Evolutionary conservation across 352 stramenopile species (phyloP), one percentile per base, ranked within the genome.

Genomic region (Phytophthora quininea): DNA sequence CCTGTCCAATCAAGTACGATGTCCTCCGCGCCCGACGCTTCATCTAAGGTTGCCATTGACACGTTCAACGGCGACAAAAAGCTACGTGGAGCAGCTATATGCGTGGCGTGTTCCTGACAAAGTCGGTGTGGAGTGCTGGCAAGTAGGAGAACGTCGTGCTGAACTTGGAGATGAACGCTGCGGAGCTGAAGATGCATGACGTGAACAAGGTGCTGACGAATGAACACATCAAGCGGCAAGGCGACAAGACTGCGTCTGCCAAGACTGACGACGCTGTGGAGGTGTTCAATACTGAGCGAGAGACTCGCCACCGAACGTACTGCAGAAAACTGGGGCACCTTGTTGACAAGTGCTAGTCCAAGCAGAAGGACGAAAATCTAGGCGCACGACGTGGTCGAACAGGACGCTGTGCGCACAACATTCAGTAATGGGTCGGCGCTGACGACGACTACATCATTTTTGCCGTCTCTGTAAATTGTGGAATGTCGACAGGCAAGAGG

Each of bases 241-340:
- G 35, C 8, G 59, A 67, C 37, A 60, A 67, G 38, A 52, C 35
- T 3, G 37, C 19, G 40, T 33, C 24, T 3, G 6, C 49, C 45
- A 67, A 57, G 51, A 54, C 33, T 15, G 60, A 55, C 11, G 30
- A 48, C 38, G 51, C 37, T 19, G 51, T 52, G 10, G 62, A 62
- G 9, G 51, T 52, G 35, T 67, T 69, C 19, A 58, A 47, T 37
- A 42, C 55, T 9, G 40, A 70, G 24, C 35, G 48, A 31, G 38
- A 64, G 14, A 37, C 27, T 59, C 55, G 63, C 33, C 19, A 58
- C 10, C 60, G 54, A 10, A 48, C 45, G 11, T 35, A 54, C 35
- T 70, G 63, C 55, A 47, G 53, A 49, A 65, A 67, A 67, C 33
- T 58, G 64, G 43, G 64, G 48, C 57, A 67, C 49, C 2, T 58